Base-by-base conservation (phyloP, 176 grass and related monocot genomes). In the Eragrostis nindensis region DNA sequence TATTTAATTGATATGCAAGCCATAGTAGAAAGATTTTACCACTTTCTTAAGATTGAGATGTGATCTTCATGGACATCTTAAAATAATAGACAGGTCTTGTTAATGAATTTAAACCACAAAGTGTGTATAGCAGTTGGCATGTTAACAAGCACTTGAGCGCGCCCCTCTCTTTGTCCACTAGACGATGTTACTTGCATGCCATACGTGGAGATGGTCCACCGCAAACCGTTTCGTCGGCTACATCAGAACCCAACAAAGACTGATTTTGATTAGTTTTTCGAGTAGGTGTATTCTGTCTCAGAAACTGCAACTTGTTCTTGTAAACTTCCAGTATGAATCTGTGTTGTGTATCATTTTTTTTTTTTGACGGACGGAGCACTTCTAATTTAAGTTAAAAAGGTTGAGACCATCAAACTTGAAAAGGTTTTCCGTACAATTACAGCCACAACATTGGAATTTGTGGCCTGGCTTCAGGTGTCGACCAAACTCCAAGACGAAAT, bases 41-140 rank as follows among this genome's bases (percentile, higher is more conserved):
- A 41, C 15, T 85, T 52, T 67, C 77, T 76, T 69, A 68, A 39
- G 47, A 19, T 48, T 77, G 0, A 84, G 53, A 30, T 55, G 75
- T 54, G 32, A 36, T 78, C 57, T 78, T 32, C 30, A 62, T 41
- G 57, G 30, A 54, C 11, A 22, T 57, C 1, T 19, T 60, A 7
- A 12, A 22, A 11, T 12, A 67, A 39, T 26, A 56, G 38, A 2
- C 8, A 16, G 2, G 5, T 21, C 39, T 41, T 52, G 38, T 74
- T 39, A 19, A 59, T 71, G 19, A 43, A 3, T 21, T 18, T 29
- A 2, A 24, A 61, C 13, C 38, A 21, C 24, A 59, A 70, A 38
- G 5, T 32, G n/a, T n/a, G n/a, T n/a, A n/a, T n/a, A n/a, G n/a
- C n/a, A n/a, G n/a, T n/a, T n/a, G n/a, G n/a, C n/a, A 38, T 50